Conservation (phyloP, 192 early-diverging fungal species). For the Coemansia sp. region DNA sequence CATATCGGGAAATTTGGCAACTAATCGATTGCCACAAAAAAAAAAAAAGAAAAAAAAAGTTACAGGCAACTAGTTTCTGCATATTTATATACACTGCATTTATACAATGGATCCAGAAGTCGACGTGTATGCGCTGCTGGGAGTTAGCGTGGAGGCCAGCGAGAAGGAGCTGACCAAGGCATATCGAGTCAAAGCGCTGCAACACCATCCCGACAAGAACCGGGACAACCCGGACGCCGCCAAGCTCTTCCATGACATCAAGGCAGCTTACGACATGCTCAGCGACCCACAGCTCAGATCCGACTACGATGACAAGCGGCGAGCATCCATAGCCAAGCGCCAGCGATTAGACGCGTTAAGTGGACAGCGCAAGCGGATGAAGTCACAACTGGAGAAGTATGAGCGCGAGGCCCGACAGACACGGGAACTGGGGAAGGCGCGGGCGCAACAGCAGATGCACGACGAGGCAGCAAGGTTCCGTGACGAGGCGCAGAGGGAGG, state of each 20-base stretch:
- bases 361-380: constrained; percentile 43
- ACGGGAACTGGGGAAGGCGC: background rate
- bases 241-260: constrained; percentile 32
- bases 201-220: constrained; percentile 95
- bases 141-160: constrained; percentile 63
- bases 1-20: background rate
- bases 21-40: constrained; percentile 7
- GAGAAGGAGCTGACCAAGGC: constrained; percentile 82
- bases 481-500: constrained; percentile 21
- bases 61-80: background rate
- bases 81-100: background rate
- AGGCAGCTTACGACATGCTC: constrained; percentile 37
- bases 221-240: constrained; percentile 34
- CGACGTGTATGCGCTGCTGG: constrained; percentile 84
- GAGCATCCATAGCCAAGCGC: constrained; percentile 35
- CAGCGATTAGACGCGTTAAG: constrained; percentile 32
- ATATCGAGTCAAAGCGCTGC: constrained; percentile 75
- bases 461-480: constrained; percentile 39
- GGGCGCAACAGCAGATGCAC: constrained; percentile 14
- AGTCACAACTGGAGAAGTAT: constrained; percentile 39
- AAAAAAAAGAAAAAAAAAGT: background rate
- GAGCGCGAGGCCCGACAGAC: constrained; percentile 20
- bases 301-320: constrained; percentile 35
- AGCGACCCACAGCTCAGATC: constrained; percentile 21
- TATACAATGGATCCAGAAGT: constrained; percentile 5